Evolutionary conservation across 129 eudicot genomes (phyloP).

Genomic region (Flaveria brownii): DNA sequence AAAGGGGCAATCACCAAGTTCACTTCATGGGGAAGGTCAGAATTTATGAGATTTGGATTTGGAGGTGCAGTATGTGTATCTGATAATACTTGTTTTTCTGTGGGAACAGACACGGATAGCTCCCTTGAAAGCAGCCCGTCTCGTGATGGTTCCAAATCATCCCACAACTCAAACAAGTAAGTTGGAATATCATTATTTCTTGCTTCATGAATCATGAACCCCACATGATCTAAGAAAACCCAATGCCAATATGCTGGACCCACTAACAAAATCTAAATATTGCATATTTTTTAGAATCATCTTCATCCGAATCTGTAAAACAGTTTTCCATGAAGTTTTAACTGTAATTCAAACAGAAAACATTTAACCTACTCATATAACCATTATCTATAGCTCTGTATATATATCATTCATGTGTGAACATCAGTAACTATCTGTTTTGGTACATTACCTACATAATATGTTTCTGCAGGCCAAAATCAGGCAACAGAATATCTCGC

Average conservation of each 20-base stretch:
- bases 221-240: too few relatives aligned
- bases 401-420: background rate
- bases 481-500: constrained; percentile 44
- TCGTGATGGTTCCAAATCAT: constrained; percentile 42
- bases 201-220: background rate
- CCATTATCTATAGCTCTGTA: background rate
- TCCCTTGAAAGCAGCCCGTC: constrained; percentile 42
- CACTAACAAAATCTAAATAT: background rate
- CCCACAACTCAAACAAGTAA: constrained; percentile 46
- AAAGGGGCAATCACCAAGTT: constrained; percentile 31
- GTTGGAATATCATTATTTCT: background rate
- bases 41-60: constrained; percentile 26
- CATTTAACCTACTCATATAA: background rate
- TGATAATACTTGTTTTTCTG: constrained; percentile 48
- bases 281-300: background rate
- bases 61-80: constrained; percentile 46
- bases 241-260: background rate
- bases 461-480: constrained; percentile 45
- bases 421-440: background rate
- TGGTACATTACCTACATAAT: background rate
- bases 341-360: background rate
- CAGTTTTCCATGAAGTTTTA: background rate
- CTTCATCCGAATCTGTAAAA: background rate
- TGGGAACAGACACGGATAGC: constrained; percentile 70
- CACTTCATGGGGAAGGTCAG: constrained; percentile 41